A percentile compares a stretch with the other conserved stretches of the same genome.
Evolutionary conservation across 2,329 filamentous ascomycete genomes (phyloP).

Genomic region (Xylariaceae sp.): DNA sequence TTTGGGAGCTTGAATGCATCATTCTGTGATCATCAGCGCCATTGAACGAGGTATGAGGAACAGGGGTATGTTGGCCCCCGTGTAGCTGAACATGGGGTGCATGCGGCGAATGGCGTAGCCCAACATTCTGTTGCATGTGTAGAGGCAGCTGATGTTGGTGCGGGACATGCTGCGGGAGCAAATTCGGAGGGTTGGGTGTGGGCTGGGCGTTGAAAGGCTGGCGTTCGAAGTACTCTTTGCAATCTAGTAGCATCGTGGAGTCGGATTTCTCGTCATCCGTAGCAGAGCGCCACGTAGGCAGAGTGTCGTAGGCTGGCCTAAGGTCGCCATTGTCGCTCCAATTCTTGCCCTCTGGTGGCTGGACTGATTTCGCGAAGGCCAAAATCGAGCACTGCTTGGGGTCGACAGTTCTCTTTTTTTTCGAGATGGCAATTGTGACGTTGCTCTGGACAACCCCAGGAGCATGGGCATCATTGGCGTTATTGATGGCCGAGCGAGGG

Average conservation of each 20-base stretch:
- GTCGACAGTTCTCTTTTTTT: slow-evolving; percentile 70
- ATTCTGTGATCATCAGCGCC: slow-evolving; percentile 83
- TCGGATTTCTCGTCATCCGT: slow-evolving; percentile 68
- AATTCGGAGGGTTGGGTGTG: slow-evolving; percentile 67
- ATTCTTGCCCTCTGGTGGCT: slow-evolving; percentile 53
- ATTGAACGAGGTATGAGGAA: slow-evolving; percentile 63
- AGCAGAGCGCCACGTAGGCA: slow-evolving; percentile 77
- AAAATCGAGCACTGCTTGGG: slow-evolving; percentile 65
- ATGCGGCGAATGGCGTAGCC: slow-evolving; percentile 68
- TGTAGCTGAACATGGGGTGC: slow-evolving; percentile 78
- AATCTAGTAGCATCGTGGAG: slow-evolving; percentile 64
- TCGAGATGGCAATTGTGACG: slow-evolving; percentile 56
- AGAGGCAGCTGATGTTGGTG: slow-evolving; percentile 83
- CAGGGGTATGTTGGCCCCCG: slow-evolving; percentile 67
- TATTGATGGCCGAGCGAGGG: slow-evolving; percentile 61
- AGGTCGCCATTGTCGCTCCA: slow-evolving; percentile 80
- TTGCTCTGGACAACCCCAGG: slow-evolving; percentile 26
- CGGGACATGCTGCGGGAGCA: slow-evolving; percentile 64
- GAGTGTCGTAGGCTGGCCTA: slow-evolving; percentile 78
- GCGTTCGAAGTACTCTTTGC: slow-evolving; percentile 76
- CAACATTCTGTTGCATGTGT: slow-evolving; percentile 74
- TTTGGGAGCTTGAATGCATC: slow-evolving; percentile 80
- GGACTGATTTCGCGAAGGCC: slow-evolving; percentile 52
- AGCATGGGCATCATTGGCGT: slow-evolving; percentile 35
- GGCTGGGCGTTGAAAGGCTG: slow-evolving; percentile 59